Conservation (phyloP, 2,329 filamentous ascomycete species). For the Arthrobotrys sphaeroides region DNA sequence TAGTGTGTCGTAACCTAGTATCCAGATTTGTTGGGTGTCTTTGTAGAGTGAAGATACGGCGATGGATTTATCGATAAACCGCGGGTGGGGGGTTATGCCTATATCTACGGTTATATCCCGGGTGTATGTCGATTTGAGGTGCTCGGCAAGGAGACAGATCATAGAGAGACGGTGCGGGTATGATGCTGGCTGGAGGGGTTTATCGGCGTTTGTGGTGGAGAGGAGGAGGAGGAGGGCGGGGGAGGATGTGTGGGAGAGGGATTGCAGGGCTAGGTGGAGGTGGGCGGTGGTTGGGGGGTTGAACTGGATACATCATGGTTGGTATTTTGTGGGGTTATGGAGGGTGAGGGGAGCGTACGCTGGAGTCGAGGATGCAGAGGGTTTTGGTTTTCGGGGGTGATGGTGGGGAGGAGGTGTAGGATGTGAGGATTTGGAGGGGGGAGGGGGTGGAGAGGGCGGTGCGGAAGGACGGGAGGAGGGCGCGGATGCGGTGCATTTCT, state of each 20-base stretch:
- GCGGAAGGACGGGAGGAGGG: conserved; percentile 33
- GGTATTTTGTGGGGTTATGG: not conserved
- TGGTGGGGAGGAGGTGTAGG: not conserved
- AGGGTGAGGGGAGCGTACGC: conserved; percentile 25
- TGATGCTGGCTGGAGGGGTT: conserved; percentile 26
- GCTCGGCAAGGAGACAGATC: conserved; percentile 52
- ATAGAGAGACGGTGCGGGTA: conserved; percentile 44
- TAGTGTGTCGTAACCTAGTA: conserved; percentile 41
- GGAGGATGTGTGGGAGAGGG: not conserved
- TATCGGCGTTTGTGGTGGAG: conserved; percentile 45
- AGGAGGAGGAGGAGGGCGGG: conserved; percentile 31
- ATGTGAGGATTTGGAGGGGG: conserved; percentile 8
- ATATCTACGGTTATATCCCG: conserved; percentile 3
- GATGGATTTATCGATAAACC: conserved; percentile 44
- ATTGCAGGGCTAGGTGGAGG: conserved; percentile 42
- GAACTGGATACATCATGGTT: conserved; percentile 21
- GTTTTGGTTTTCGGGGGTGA: not conserved
- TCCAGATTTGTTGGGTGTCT: conserved; percentile 24
- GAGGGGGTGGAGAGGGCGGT: conserved; percentile 2
- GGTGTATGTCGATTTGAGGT: not conserved
- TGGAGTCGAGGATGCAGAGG: conserved; percentile 46
- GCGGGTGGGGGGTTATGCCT: conserved; percentile 33
- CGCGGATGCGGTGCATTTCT: conserved; percentile 16
- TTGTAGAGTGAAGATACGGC: not conserved
- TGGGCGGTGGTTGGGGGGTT: conserved; percentile 50